phyloP scores from a whole-genome alignment of 1,284 basidiomycete genomes.

The Ustilago esculenta region DNA sequence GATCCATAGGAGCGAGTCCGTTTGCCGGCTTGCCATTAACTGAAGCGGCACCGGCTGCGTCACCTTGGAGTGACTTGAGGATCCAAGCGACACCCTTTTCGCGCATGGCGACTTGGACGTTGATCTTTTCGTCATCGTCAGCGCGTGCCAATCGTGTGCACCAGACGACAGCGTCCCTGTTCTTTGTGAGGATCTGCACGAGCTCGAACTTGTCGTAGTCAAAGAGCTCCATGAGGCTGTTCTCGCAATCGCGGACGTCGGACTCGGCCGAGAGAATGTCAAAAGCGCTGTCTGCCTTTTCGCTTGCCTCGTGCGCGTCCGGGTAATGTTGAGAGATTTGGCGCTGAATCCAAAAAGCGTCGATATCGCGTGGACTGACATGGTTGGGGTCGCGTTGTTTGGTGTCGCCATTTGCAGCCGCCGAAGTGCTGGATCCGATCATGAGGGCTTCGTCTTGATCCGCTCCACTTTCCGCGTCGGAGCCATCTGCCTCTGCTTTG shows the following conservation, averaged over 20 bases:
- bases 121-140: slow-evolving; percentile 87
- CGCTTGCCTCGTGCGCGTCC: slow-evolving; percentile 91
- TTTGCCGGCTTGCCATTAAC: slow-evolving; percentile 27
- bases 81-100: slow-evolving; percentile 98
- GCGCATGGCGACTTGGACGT: slow-evolving; percentile 97
- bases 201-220: slow-evolving; percentile 91
- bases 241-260: slow-evolving; percentile 92
- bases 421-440: slow-evolving; percentile 37
- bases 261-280: slow-evolving; percentile 85
- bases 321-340: slow-evolving; percentile 89
- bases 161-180: slow-evolving; percentile 96
- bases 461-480: slow-evolving; percentile 74
- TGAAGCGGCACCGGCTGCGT: slow-evolving; percentile 9
- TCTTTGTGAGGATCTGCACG: slow-evolving; percentile 90
- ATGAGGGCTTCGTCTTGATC: slow-evolving; percentile 74
- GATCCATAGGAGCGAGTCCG: slow-evolving; percentile 77
- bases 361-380: slow-evolving; percentile 88
- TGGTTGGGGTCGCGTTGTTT: slow-evolving; percentile 67
- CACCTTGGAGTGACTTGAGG: slow-evolving; percentile 76
- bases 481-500: slow-evolving; percentile 70
- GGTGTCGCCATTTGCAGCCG: slow-evolving; percentile 67
- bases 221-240: slow-evolving; percentile 95
- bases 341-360: slow-evolving; percentile 98
- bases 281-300: slow-evolving; percentile 87
- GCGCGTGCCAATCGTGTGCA: slow-evolving; percentile 94